These are phyloP conservation scores for Russula dissimulans DNA, from an alignment of 768 basidiomycete species.

Conservation along the genomic window DNA sequence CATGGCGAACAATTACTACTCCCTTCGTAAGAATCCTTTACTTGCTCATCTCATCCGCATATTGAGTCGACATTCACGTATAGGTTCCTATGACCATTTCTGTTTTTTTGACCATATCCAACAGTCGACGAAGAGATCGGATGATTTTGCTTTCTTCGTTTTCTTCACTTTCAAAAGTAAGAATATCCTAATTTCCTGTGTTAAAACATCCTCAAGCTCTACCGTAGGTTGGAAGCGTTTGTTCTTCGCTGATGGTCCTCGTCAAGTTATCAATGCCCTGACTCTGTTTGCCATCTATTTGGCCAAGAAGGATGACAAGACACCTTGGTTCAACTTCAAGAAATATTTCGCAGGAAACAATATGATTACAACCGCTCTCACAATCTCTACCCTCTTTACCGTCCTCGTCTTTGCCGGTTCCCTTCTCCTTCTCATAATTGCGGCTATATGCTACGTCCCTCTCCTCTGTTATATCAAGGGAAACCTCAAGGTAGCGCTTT, in stretches of 20 bases:
- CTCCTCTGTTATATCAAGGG: conserved; percentile 92
- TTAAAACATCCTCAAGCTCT: background rate
- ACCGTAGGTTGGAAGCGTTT: conserved; percentile 75
- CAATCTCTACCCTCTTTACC: conserved; percentile 86
- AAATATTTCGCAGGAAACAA: conserved; percentile 76
- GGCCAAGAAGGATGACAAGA: conserved; percentile 36
- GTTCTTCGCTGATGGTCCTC: conserved; percentile 87
- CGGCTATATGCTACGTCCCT: conserved; percentile 87
- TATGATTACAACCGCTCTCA: conserved; percentile 65
- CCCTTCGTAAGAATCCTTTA: conserved; percentile 56
- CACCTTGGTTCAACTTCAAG: conserved; percentile 56
- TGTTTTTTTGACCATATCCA: conserved; percentile 97
- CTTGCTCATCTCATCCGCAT: background rate
- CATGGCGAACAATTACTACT: conserved; percentile 95
- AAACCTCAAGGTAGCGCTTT: conserved; percentile 71
- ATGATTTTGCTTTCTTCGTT: conserved; percentile 97
- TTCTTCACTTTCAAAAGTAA: conserved; percentile 99
- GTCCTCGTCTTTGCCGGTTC: conserved; percentile 81
- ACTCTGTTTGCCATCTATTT: conserved; percentile 90
- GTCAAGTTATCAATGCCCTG: conserved; percentile 95
- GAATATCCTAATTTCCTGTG: conserved; percentile 22
- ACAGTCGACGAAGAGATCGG: conserved; percentile 90
- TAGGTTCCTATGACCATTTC: conserved; percentile 93
- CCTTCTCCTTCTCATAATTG: conserved; percentile 68
- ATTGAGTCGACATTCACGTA: background rate